Evolutionary conservation across 2,329 filamentous ascomycete species (phyloP), one percentile per base, ranked within the genome.

Genomic region (Colletotrichum acutatum): DNA sequence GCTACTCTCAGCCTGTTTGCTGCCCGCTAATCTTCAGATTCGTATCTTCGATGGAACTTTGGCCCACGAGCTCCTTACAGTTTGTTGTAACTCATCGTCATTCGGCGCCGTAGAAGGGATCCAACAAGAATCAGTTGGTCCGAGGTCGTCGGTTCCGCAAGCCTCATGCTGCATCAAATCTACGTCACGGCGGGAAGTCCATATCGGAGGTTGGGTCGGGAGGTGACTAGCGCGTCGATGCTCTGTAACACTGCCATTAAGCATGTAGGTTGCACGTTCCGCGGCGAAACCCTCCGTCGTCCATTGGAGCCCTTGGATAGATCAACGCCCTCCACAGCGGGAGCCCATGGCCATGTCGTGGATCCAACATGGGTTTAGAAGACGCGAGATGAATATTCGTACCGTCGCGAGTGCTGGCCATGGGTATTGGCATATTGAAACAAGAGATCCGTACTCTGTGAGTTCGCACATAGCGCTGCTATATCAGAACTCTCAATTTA

Each of bases 151-250:
- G 53, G 59, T 59, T 53, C 58, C 59, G 69, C 53, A 64, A 63
- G 65, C 58, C 65, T 59, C 58, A 65, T 65, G 69, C 69, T 16
- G 65, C 69, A 59, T 64, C 69, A 30, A 54, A 53, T 59, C 53
- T 68, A 72, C 65, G 69, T 72, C 65, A 68, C 58, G 60, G 56
- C 66, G 28, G 60, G 49, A 73, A 42, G 59, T 32, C 54, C 56
- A 37, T 53, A 64, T 57, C 32, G 71, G 61, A 24, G n/a, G 66
- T 60, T 26, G 34, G 54, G 26, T 65, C n/a, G 66, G 70, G 32
- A 61, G 54, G 70, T 65, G 22, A 56, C 66, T 70, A 49, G 42
- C 19, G 66, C 56, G 34, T 65, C 34, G 34, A 42, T 30, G 61
- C 60, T 71, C 34, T 72, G 66, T 57, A 66, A 70, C 66, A 56